phyloP scores from a whole-genome alignment of 371 early-diverging fungal species.

The Haplosporangium sp. region DNA sequence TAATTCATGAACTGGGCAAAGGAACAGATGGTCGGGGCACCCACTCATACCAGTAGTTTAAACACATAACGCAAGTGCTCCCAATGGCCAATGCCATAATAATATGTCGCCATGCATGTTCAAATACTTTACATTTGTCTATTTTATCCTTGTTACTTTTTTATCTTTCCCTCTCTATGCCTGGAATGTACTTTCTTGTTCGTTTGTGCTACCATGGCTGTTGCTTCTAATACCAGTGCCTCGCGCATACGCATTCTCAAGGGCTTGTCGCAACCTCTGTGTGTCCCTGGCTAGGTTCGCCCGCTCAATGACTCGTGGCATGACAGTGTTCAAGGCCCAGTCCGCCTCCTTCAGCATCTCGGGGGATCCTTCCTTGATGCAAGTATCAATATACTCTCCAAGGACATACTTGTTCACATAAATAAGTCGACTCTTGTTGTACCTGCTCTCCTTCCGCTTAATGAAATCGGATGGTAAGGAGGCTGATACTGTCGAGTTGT shows the following conservation, averaged over 20 bases:
- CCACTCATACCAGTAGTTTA: neutral
- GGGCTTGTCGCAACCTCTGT: slow-evolving; percentile 32
- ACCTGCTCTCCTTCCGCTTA: neutral
- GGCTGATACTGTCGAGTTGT: neutral
- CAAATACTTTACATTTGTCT: neutral
- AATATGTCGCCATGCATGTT: neutral
- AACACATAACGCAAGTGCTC: neutral
- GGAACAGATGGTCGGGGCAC: neutral
- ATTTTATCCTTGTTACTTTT: neutral
- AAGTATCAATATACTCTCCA: slow-evolving; percentile 51
- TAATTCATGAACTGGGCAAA: no score
- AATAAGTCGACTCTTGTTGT: slow-evolving; percentile 15
- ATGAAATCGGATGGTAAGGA: slow-evolving; percentile 5
- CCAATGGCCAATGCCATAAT: neutral
- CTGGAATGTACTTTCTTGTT: neutral
- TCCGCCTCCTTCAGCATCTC: slow-evolving; percentile 43
- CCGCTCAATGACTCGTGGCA: slow-evolving; percentile 40
- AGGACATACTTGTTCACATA: slow-evolving; percentile 51
- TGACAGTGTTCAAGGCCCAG: slow-evolving; percentile 34
- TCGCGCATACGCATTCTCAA: slow-evolving; percentile 22
- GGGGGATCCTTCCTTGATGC: slow-evolving; percentile 41
- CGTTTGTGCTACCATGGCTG: neutral
- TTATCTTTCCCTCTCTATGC: neutral
- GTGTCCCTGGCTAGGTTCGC: slow-evolving; percentile 25
- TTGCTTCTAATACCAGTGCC: neutral